Base-by-base conservation (phyloP, 1,284 basidiomycete species). In the Kalmanozyma brasiliensis region DNA sequence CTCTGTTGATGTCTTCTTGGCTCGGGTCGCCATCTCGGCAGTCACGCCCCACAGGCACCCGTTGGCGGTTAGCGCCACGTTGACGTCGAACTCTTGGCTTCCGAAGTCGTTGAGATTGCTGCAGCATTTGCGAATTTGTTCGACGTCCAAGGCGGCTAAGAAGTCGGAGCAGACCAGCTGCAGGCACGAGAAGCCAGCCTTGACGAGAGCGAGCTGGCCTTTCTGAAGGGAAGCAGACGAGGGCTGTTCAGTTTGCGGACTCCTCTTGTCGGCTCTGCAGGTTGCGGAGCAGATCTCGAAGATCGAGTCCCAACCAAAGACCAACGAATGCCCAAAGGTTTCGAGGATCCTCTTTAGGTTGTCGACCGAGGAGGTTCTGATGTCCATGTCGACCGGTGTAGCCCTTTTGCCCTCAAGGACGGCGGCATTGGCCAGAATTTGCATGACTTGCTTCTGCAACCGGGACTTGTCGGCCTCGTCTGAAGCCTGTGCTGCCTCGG, bases 131-230 rank as follows among this genome's bases (percentile, higher is more conserved):
- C 89, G 88, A 32, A 98, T 87, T 73, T 95, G 90, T 26, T 89
- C 87, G 0, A 89, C 87, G 2, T 90, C 90, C 16, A 98, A 87
- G 0, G 88, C 87, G 0, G 92, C 89, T 6, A 98, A 87, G 8
- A 93, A 91, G 81, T 98, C 94, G 80, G 85, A 85, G 76, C 93
- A 98, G 33, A 98, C 92, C 5, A 98, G 85, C 13, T 93, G 97
- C 64, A 98, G 84, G 0, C 92, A 94, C 55, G 94, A 91, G 83
- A 97, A 98, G 0, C 93, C 93, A 41, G 94, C 91, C 83, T 94
- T 91, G 62, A 94, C 88, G 4, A 77, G 52, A 10, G 65, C 52
- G 22, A 66, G 33, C 13, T 68, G 82, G 2, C 83, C 80, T 29
- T 84, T 82, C 46, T 82, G 82, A n/a, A 48, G 40, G 3, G 46